These are phyloP conservation scores for Myriosclerotinia duriaeana DNA, from an alignment of 2,329 filamentous ascomycete genomes.

Conservation along the genomic window DNA sequence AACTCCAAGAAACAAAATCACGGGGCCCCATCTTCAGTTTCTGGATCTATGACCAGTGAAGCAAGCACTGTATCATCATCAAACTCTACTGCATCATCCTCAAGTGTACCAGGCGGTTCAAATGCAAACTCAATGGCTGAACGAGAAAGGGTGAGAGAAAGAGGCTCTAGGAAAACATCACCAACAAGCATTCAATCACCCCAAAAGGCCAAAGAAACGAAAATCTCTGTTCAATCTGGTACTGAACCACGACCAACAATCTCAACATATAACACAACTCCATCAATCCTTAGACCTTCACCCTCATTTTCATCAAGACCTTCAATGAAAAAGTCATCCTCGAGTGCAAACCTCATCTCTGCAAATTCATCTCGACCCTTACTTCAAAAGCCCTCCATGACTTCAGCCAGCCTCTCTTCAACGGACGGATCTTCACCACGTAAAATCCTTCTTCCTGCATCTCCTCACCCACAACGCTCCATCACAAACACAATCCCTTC, in stretches of 20 bases:
- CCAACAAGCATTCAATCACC: neutral
- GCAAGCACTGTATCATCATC: slow-evolving; percentile 26
- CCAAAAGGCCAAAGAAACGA: neutral
- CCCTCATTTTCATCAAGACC: neutral
- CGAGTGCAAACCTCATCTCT: neutral
- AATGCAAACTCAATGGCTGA: neutral
- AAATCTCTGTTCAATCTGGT: slow-evolving; percentile 3
- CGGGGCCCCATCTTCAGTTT: slow-evolving; percentile 23
- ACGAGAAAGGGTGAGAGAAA: slow-evolving; percentile 1
- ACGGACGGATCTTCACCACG: neutral
- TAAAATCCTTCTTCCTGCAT: neutral
- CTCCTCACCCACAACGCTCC: slow-evolving; percentile 13
- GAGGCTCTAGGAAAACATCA: neutral
- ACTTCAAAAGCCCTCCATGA: slow-evolving; percentile 14
- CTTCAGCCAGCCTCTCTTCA: neutral
- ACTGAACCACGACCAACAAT: slow-evolving; percentile 16
- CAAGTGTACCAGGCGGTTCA: neutral
- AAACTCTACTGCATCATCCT: slow-evolving; percentile 27
- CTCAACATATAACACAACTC: slow-evolving; percentile 14
- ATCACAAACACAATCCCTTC: neutral
- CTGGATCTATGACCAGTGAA: slow-evolving; percentile 26
- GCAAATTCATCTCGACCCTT: neutral
- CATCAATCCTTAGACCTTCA: neutral
- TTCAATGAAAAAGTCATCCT: slow-evolving; percentile 5
- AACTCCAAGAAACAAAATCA: slow-evolving; percentile 21